These are phyloP conservation scores for Alliaria petiolata DNA, from an alignment of 345 rosid species.

Conservation along the genomic window DNA sequence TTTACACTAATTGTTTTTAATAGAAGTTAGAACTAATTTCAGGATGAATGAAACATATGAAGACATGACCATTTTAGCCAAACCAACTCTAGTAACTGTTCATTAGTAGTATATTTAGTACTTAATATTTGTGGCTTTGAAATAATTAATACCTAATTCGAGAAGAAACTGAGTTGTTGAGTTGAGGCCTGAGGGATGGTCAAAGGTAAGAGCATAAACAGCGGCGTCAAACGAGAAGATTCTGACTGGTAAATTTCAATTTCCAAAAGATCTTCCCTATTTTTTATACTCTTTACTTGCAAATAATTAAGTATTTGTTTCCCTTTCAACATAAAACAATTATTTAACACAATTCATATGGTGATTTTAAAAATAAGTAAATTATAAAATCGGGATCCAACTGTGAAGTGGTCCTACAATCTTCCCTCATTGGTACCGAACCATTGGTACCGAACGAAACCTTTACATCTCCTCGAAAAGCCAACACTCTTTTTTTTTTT, in stretches of 20 bases:
- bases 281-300: not conserved
- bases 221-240: conserved; percentile 34
- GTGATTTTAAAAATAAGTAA: not conserved
- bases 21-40: not conserved
- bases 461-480: conserved; percentile 32
- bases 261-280: conserved; percentile 28
- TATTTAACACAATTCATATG: not conserved
- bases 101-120: not conserved
- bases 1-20: not conserved
- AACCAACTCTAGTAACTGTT: not conserved
- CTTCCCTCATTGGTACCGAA: conserved; percentile 19
- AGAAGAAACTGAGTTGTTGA: not conserved
- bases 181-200: not conserved
- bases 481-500: not conserved
- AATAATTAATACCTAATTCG: not conserved
- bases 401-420: conserved; percentile 17
- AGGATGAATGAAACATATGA: not conserved
- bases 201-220: conserved; percentile 22
- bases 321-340: not conserved
- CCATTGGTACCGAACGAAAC: conserved; percentile 9
- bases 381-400: not conserved
- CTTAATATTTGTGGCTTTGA: not conserved
- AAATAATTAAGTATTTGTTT: not conserved
- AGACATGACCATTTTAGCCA: not conserved
- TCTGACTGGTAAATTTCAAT: conserved; percentile 22